phyloP scores from a whole-genome alignment of 1,139 yeast genomes.

The Scheffersomyces parashehatae region DNA sequence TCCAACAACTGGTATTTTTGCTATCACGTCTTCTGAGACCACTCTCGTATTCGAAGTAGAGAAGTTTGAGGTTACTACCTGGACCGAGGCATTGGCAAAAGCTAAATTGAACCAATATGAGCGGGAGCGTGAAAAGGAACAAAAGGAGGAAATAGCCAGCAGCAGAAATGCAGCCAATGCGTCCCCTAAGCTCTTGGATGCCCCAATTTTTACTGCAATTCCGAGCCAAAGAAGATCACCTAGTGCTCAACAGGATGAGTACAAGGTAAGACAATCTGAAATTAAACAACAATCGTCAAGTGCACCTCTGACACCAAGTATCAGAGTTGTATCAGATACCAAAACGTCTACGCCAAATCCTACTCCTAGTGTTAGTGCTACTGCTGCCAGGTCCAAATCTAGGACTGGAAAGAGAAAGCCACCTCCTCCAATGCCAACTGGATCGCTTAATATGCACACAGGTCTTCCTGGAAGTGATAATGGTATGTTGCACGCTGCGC shows the following conservation, averaged over 20 bases:
- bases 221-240: background rate
- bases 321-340: slow-evolving; percentile 1
- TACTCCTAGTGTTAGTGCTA: background rate
- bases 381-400: slow-evolving; percentile 12
- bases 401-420: slow-evolving; percentile 32
- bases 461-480: slow-evolving; percentile 29
- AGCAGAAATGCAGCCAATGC: background rate
- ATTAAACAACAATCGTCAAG: background rate
- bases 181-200: slow-evolving; percentile 8
- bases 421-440: slow-evolving; percentile 33
- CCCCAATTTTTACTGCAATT: slow-evolving; percentile 4
- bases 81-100: slow-evolving; percentile 58
- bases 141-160: background rate
- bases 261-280: background rate
- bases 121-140: slow-evolving; percentile 18
- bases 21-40: slow-evolving; percentile 47
- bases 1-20: slow-evolving; percentile 52
- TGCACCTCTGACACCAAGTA: slow-evolving; percentile 5
- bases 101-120: slow-evolving; percentile 51
- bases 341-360: background rate
- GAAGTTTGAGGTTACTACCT: slow-evolving; percentile 48
- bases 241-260: background rate
- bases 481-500: slow-evolving; percentile 45
- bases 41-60: slow-evolving; percentile 62
- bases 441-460: slow-evolving; percentile 32